These are phyloP conservation scores for Colletotrichum incanum DNA, from an alignment of 2,329 filamentous ascomycete species.

Conservation along the genomic window DNA sequence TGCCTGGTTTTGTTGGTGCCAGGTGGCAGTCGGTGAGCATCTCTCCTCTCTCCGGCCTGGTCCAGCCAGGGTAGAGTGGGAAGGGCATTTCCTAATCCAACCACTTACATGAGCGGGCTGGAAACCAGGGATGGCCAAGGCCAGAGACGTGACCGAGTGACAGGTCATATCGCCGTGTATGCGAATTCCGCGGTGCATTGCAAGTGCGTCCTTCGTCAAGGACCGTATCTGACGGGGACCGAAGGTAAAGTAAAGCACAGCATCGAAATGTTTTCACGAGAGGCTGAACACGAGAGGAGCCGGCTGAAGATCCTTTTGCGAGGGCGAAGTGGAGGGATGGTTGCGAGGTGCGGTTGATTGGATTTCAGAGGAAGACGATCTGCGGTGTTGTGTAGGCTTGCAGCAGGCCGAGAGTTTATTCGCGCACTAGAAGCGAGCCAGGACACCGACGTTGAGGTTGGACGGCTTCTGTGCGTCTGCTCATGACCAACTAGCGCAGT, in stretches of 20 bases:
- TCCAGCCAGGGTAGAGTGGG: constrained; percentile 6
- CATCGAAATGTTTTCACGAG: background rate
- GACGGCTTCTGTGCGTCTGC: constrained; percentile 21
- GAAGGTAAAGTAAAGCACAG: constrained; percentile 4
- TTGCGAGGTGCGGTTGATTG: constrained; percentile 11
- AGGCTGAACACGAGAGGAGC: constrained; percentile 21
- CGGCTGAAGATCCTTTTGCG: constrained; percentile 3
- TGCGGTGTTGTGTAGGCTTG: constrained; percentile 18
- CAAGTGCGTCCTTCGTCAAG: constrained; percentile 6
- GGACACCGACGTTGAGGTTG: constrained; percentile 18
- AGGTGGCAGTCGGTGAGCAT: constrained; percentile 39
- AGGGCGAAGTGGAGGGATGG: background rate
- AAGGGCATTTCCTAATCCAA: constrained; percentile 37
- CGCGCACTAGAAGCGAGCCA: constrained; percentile 36
- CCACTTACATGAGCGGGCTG: constrained; percentile 36
- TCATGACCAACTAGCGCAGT: constrained; percentile 34
- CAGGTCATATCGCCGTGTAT: constrained; percentile 28
- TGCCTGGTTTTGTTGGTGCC: constrained; percentile 19
- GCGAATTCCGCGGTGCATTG: background rate
- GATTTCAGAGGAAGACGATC: constrained; percentile 20
- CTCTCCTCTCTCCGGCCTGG: constrained; percentile 1
- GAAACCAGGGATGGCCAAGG: constrained; percentile 19
- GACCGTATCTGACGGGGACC: constrained; percentile 1
- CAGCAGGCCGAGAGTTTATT: constrained; percentile 34
- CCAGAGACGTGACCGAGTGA: constrained; percentile 21